Evolutionary conservation across 768 basidiomycete species (phyloP).

Genomic region (Pholiota conissans): DNA sequence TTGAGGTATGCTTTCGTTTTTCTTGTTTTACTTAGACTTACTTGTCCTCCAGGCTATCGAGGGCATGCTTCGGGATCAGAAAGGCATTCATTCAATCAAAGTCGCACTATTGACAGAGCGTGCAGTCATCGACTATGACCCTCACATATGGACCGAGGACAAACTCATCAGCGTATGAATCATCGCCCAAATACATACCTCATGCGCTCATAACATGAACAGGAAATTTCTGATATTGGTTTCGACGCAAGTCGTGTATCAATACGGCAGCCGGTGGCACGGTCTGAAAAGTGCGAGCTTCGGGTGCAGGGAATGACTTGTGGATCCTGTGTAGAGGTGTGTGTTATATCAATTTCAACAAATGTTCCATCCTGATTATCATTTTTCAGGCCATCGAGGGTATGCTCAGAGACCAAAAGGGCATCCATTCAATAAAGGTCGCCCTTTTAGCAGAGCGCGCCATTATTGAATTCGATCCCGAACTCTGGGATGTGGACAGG

Average conservation of each 20-base stretch:
- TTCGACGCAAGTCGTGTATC: not conserved
- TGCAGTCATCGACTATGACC: slow-evolving; percentile 88
- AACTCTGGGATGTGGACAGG: slow-evolving; percentile 77
- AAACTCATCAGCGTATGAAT: slow-evolving; percentile 74
- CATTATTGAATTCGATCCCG: slow-evolving; percentile 85
- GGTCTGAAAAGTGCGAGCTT: slow-evolving; percentile 66
- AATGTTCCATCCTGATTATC: not conserved
- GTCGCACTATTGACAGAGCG: slow-evolving; percentile 96
- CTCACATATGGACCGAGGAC: slow-evolving; percentile 70
- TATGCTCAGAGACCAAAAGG: slow-evolving; percentile 78
- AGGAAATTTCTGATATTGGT: slow-evolving; percentile 8
- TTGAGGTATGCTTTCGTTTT: slow-evolving; percentile 57
- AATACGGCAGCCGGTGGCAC: not conserved
- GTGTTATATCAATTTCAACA: not conserved
- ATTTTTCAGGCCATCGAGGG: slow-evolving; percentile 73
- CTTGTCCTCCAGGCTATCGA: slow-evolving; percentile 68
- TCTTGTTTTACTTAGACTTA: not conserved
- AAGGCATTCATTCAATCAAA: slow-evolving; percentile 84
- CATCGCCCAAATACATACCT: not conserved
- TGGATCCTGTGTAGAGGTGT: slow-evolving; percentile 84
- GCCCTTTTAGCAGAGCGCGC: slow-evolving; percentile 96
- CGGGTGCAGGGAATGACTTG: slow-evolving; percentile 91
- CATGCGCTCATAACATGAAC: not conserved
- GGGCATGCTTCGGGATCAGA: slow-evolving; percentile 73
- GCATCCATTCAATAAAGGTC: slow-evolving; percentile 91